Evolutionary conservation across 352 stramenopile species (phyloP).

Genomic region (Phytophthora uliginosa): DNA sequence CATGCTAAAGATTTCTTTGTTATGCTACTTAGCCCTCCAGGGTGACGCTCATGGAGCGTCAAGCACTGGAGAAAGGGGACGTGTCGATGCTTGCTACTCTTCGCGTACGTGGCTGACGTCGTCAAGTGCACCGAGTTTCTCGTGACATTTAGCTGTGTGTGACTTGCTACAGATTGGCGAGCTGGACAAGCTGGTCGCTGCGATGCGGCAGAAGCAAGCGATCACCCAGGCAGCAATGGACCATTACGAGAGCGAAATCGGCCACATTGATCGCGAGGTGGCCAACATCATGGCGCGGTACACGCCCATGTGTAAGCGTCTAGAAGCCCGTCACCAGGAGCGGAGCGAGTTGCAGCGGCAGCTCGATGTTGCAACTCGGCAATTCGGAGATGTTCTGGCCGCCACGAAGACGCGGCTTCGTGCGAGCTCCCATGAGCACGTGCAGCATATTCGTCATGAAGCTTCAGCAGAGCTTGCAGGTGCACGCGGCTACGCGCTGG

Average conservation of each 20-base stretch:
- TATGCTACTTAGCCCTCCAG: conserved; percentile 45
- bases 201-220: conserved; percentile 73
- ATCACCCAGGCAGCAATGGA: conserved; percentile 59
- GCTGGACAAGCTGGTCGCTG: conserved; percentile 78
- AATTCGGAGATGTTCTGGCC: conserved; percentile 77
- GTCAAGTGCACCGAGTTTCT: background rate
- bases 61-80: conserved; percentile 75
- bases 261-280: conserved; percentile 70
- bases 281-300: conserved; percentile 75
- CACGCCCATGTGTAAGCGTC: conserved; percentile 64
- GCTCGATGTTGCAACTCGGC: conserved; percentile 50
- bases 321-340: conserved; percentile 65
- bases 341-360: conserved; percentile 57
- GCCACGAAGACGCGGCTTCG: conserved; percentile 70
- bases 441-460: conserved; percentile 73
- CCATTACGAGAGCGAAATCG: conserved; percentile 69
- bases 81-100: conserved; percentile 81
- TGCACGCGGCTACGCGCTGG: conserved; percentile 64
- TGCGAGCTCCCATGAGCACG: conserved; percentile 60
- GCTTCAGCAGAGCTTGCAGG: conserved; percentile 57
- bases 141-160: background rate
- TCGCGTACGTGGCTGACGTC: conserved; percentile 45
- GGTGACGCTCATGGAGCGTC: conserved; percentile 78
- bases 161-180: conserved; percentile 60
- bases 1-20: background rate